Base-by-base conservation (phyloP, 2,329 filamentous ascomycete species). In the Xylaria hypoxylon region DNA sequence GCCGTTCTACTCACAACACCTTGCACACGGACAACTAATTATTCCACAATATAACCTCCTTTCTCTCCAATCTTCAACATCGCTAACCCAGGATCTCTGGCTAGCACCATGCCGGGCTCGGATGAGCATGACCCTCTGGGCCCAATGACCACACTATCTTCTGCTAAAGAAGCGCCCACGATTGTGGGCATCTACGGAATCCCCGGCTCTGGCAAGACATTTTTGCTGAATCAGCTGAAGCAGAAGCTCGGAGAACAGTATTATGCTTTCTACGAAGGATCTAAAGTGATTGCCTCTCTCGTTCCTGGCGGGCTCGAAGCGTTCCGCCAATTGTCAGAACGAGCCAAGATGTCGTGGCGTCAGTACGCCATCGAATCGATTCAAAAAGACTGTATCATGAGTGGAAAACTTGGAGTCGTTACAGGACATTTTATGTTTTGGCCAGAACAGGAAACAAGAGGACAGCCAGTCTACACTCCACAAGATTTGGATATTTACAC, bases 341-440 rank as follows among this genome's bases (percentile, higher is more conserved):
- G 73, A 5, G 70, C 79, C 13, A 82, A 86, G 72, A 22, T n/a
- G 0, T 1, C 70, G 0, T 80, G 70, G 64, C 85, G 86, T 2
- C 47, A 78, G 40, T 58, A 63, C 40, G 85, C 86, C 3, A 87
- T 89, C 57, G 56, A 78, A 0, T 69, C 15, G 0, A 84, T 89
- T 53, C 42, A 66, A 24, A 51, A 79, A 0, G 68, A 81, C 7
- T 85, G 82, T 60, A 50, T 61, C 1, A 13, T 70, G 0, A 79
- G 53, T 10, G 72, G 77, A 0, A 77, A 75, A 64, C 67, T 75
- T 5, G 87, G 75, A 1, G 70, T 90, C 2, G 83, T 90, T 2
- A 76, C 84, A 4, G 86, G 86, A 0, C 86, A 90, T 72, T 84
- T 80, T 72, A 85, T 84, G 78, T 85, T 89, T 68, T 88, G 85